Evolutionary conservation across 2,329 filamentous ascomycete genomes (phyloP), one percentile per base, ranked within the genome.

Genomic region (Fusarium sp.): DNA sequence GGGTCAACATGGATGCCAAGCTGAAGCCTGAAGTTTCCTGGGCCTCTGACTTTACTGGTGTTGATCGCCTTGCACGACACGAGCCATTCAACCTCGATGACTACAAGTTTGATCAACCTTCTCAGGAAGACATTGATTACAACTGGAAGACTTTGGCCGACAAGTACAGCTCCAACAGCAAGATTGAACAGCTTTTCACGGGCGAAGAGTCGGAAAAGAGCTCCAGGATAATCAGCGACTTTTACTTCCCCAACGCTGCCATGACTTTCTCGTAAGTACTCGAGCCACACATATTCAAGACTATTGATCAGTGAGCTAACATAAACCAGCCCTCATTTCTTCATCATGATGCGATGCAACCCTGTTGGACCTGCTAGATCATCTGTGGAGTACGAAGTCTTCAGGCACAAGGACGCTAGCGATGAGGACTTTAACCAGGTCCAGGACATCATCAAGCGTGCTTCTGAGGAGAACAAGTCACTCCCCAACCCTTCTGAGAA

Each of bases 111-210:
- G 88, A 90, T 71, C 88, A 90, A 73, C 79, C 81, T 5, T 90
- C 87, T 86, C 84, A 88, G 69, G 87, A 89, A 83, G 83, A 87
- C 8, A 87, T 86, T 1, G 83, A 85, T 32, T 89, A 87, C 77
- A 90, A 91, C 81, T 91, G 89, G 89, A 91, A 91, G 81, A 87
- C 87, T 7, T 78, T 90, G 39, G 86, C 86, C 25, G 73, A 75
- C 27, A 76, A 76, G 50, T 71, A 66, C 5, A 68, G 54, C 34
- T 37, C 62, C 8, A 62, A 54, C 39, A 60, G 68, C 34, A 32
- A 83, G 84, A 6, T 85, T 88, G 78, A 87, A 87, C 45, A 62
- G 23, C 11, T 67, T 18, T 63, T 62, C 34, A 62, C 57, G 18
- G 30, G 52, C 2, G 62, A 68, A 14, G 5, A 70, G 14, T 58